Percentiles rank a stretch among this genome's conserved stretches.
Conservation (phyloP, 495 filamentous ascomycete genomes). For the Rhizodiscina lignyota region DNA sequence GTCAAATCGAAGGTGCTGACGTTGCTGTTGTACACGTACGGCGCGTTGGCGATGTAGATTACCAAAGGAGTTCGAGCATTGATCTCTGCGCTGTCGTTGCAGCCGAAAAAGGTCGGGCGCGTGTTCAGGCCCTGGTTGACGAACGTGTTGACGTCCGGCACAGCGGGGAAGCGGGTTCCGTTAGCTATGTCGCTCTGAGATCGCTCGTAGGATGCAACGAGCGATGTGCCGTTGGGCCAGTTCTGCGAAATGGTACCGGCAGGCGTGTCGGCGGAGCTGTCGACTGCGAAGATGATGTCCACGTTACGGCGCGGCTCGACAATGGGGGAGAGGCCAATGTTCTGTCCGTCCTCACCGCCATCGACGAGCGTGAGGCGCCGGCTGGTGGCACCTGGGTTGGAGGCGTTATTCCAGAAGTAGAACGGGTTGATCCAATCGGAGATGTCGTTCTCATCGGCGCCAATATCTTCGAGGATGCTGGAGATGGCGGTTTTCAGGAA, state of each 20-base stretch:
- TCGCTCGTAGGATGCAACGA: constrained; percentile 74
- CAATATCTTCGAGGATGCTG: constrained; percentile 36
- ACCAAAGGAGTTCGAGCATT: constrained; percentile 47
- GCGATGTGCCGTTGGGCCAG: constrained; percentile 79
- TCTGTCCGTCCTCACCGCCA: constrained; percentile 75
- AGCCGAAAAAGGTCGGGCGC: constrained; percentile 86
- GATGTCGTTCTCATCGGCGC: constrained; percentile 51
- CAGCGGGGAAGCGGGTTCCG: constrained; percentile 65
- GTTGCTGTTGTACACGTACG: constrained; percentile 60
- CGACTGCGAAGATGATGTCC: constrained; percentile 86
- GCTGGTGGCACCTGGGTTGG: constrained; percentile 39
- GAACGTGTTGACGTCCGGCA: constrained; percentile 77
- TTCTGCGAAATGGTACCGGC: constrained; percentile 6
- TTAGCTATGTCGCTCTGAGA: constrained; percentile 48
- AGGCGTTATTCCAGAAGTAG: constrained; percentile 44
- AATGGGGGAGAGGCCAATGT: constrained; percentile 70
- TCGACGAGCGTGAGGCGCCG: constrained; percentile 61
- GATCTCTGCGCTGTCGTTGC: constrained; percentile 54
- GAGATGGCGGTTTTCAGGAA: constrained; percentile 33
- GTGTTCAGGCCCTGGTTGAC: constrained; percentile 73
- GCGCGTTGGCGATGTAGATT: constrained; percentile 81
- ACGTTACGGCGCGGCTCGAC: constrained; percentile 64
- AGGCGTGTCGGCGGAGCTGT: constrained; percentile 67
- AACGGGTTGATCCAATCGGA: constrained; percentile 80
- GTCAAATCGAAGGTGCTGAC: constrained; percentile 49